Evolutionary conservation across 1,139 yeast species (phyloP).

Genomic region (Starmera stellimalicola): DNA sequence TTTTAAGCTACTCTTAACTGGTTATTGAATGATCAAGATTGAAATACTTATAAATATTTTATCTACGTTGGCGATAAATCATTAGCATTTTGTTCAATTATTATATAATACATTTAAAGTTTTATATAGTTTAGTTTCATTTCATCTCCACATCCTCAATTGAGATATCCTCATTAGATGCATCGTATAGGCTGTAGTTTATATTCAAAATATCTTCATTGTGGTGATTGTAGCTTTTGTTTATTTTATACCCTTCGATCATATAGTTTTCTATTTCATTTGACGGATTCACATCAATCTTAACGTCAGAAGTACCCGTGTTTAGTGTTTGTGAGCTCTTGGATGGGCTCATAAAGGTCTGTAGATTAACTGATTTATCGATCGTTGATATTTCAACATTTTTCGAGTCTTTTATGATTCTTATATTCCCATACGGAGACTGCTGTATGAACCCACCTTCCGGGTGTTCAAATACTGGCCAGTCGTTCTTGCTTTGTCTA

Average conservation of each 20-base stretch:
- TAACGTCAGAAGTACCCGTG: neutral
- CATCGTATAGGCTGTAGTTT: slow-evolving; percentile 18
- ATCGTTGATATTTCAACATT: slow-evolving; percentile 9
- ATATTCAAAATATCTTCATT: slow-evolving; percentile 16
- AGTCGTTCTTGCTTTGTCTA: slow-evolving; percentile 37
- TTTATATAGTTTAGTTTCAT: slow-evolving; percentile 2
- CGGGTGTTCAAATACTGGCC: slow-evolving; percentile 56
- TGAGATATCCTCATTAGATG: slow-evolving; percentile 12
- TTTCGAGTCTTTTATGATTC: slow-evolving; percentile 8
- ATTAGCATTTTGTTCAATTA: too few species aligned
- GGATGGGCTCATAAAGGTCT: slow-evolving; percentile 11
- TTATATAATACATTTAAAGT: too few species aligned
- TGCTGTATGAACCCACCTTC: slow-evolving; percentile 57
- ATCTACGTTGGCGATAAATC: too few species aligned
- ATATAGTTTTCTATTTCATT: slow-evolving; percentile 31
- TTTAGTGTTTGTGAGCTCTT: slow-evolving; percentile 4
- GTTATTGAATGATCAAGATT: too few species aligned
- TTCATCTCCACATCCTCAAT: slow-evolving; percentile 9
- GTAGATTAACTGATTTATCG: slow-evolving; percentile 8
- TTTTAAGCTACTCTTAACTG: too few species aligned
- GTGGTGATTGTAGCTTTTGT: slow-evolving; percentile 14
- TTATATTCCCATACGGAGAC: slow-evolving; percentile 49
- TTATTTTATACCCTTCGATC: slow-evolving; percentile 26
- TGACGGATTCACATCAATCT: slow-evolving; percentile 21
- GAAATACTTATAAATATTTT: too few species aligned